Evolutionary conservation across 2,329 filamentous ascomycete species (phyloP), one percentile per base, ranked within the genome.

Genomic region (Beauveria sp.): DNA sequence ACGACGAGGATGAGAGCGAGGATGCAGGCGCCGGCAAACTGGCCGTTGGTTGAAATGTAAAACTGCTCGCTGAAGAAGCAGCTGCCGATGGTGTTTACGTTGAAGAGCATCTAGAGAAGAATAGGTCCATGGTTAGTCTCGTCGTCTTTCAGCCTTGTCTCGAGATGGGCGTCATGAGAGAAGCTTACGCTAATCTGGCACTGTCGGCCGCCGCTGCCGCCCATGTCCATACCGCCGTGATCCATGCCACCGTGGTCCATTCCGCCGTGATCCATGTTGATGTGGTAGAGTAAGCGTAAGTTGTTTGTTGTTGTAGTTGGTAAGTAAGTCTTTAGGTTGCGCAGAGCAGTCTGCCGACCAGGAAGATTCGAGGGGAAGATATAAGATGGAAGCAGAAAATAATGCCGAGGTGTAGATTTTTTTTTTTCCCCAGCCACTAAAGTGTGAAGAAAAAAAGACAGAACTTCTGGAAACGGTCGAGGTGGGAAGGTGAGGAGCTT

Each of bases 21-120:
- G 69, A 96, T 87, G 75, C 90, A 94, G 57, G 86, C 89, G 24
- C 87, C 90, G 53, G 88, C 90, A 70, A 96, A 93, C 81, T 88
- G 88, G 71, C 82, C 86, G 3, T 73, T 75, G 26, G 86, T 87
- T 18, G 77, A 86, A 71, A 93, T 82, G 68, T 85, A 85, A 90
- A 90, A 94, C 24, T 80, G 78, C 8, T 71, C 67, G 26, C 87
- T 76, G 69, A 94, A 81, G 79, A 94, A 93, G 74, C 84, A 91
- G 22, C 86, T 75, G 70, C 89, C 85, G 70, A 89, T 77, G 3
- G 86, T 88, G 71, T 89, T 80, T 87, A 87, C 90, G 72, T 91
- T 92, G 87, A 88, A 91, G 46, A 90, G 77, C 89, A 91, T 92
- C 87, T 90, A 61, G 1, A 50, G 50, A 16, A 41, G 3, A 1